Evolutionary conservation across 2,329 filamentous ascomycete genomes (phyloP).

Genomic region (Colletotrichum horii): DNA sequence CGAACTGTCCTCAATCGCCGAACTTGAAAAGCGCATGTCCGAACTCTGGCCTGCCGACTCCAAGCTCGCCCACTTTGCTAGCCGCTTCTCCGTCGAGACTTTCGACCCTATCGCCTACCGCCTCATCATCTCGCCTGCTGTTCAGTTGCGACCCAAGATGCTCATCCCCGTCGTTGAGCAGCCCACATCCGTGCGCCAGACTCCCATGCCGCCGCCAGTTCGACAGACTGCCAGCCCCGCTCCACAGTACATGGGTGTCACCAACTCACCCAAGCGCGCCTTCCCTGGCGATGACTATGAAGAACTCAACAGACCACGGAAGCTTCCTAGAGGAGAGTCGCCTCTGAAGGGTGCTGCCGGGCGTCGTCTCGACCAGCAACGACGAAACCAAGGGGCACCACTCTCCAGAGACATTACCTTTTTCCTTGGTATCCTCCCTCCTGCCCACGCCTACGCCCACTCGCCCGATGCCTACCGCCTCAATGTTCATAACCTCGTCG

Average conservation of each 20-base stretch:
- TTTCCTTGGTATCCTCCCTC: slow-evolving; percentile 75
- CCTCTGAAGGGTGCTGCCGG: slow-evolving; percentile 91
- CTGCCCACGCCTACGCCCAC: slow-evolving; percentile 74
- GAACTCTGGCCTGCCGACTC: slow-evolving; percentile 93
- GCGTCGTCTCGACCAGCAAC: slow-evolving; percentile 81
- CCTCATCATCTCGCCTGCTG: slow-evolving; percentile 80
- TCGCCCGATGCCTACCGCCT: slow-evolving; percentile 76
- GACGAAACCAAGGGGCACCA: slow-evolving; percentile 66
- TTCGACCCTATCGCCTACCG: slow-evolving; percentile 86
- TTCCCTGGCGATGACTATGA: slow-evolving; percentile 75
- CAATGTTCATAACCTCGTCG: slow-evolving; percentile 73
- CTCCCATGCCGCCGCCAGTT: slow-evolving; percentile 40
- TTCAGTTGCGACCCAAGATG: slow-evolving; percentile 74
- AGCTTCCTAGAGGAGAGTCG: slow-evolving; percentile 87
- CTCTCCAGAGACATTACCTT: slow-evolving; percentile 74
- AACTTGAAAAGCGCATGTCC: slow-evolving; percentile 89
- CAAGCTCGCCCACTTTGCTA: slow-evolving; percentile 74
- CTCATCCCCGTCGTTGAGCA: slow-evolving; percentile 61
- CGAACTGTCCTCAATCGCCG: slow-evolving; percentile 87
- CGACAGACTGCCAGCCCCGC: slow-evolving; percentile 46
- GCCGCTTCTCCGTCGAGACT: slow-evolving; percentile 73
- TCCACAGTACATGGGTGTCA: slow-evolving; percentile 50
- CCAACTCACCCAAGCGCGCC: slow-evolving; percentile 66
- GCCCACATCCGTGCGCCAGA: slow-evolving; percentile 48
- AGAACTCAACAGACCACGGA: slow-evolving; percentile 77